Base-by-base conservation (phyloP, 139 green algal genomes). In the Axilococcus clingmanii region DNA sequence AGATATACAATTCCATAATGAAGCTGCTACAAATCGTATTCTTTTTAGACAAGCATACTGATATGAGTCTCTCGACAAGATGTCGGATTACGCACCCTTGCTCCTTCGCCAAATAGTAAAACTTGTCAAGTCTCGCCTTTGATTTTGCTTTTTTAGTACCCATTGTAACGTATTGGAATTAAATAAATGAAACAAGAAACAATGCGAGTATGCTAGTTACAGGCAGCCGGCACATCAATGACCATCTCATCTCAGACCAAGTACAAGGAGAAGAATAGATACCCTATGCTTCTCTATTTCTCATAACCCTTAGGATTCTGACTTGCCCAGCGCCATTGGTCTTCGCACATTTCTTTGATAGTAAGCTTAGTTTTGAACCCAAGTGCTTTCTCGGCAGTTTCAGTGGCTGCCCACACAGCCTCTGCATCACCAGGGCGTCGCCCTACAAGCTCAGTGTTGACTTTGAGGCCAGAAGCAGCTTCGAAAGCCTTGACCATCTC, bases 71-170 rank as follows among this genome's bases (percentile, higher is more conserved):
- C n/a, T n/a, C n/a, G n/a, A n/a, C n/a, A n/a, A n/a, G n/a, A n/a
- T n/a, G n/a, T n/a, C n/a, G n/a, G n/a, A n/a, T 3, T 14, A 66
- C 50, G 15, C 33, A 48, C 35, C 92, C 93, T 66, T 97, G 93
- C 66, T 97, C 93, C 59, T 99, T 99, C 16, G 93, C 93, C 5
- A 98, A 60, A 41, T 98, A 74, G 55, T 99, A 99, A 51, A 82
- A 99, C 69, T 98, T 98, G 53, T 99, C 93, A 35, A 95, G 64
- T 2, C 89, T 78, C 55, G 83, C 69, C 75, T 97, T 97, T 75
- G 84, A 87, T 57, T 78, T 77, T 17, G 70, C 50, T 35, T 81
- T 84, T 57, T 84, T 84, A 20, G 47, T 29, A 27, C 47, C 47
- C 11, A n/a, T 43, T 57, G 22, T 29, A 19, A 12, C n/a, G n/a